Conservation (phyloP, 306 rosid genomes). For the Acacia crassicarpa region DNA sequence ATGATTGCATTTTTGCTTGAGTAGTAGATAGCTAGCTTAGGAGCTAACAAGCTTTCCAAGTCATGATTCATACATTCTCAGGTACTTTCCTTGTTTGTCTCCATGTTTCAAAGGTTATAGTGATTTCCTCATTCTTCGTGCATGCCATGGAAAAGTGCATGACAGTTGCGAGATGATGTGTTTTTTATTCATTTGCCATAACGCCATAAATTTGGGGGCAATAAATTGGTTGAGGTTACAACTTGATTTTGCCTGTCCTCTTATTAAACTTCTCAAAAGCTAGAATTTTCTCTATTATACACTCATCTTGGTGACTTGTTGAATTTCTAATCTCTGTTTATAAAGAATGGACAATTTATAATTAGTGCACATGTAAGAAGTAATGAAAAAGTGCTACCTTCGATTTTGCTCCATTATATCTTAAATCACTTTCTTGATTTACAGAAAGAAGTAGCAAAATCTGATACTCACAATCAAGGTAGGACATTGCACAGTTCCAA, state of each 20-base stretch:
- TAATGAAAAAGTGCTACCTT: not conserved
- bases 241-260: slow-evolving; percentile 12
- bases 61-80: not conserved
- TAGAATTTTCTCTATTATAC: not conserved
- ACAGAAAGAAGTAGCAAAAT: slow-evolving; percentile 67
- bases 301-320: not conserved
- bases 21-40: not conserved
- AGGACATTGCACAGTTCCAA: slow-evolving; percentile 49
- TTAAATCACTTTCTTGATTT: slow-evolving; percentile 28
- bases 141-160: not conserved
- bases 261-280: not conserved
- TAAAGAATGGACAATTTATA: slow-evolving; percentile 7
- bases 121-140: not conserved
- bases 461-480: slow-evolving; percentile 48
- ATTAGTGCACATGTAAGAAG: slow-evolving; percentile 18
- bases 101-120: not conserved
- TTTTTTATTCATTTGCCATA: not conserved
- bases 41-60: not conserved
- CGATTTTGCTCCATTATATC: slow-evolving; percentile 11
- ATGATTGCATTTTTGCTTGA: not conserved
- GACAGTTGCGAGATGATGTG: not conserved
- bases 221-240: slow-evolving; percentile 7
- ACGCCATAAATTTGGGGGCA: slow-evolving; percentile 17
- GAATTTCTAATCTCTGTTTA: slow-evolving; percentile 19
- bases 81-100: not conserved